Conservation (phyloP, 2,329 filamentous ascomycete genomes). For the Fusarium verrucosum region DNA sequence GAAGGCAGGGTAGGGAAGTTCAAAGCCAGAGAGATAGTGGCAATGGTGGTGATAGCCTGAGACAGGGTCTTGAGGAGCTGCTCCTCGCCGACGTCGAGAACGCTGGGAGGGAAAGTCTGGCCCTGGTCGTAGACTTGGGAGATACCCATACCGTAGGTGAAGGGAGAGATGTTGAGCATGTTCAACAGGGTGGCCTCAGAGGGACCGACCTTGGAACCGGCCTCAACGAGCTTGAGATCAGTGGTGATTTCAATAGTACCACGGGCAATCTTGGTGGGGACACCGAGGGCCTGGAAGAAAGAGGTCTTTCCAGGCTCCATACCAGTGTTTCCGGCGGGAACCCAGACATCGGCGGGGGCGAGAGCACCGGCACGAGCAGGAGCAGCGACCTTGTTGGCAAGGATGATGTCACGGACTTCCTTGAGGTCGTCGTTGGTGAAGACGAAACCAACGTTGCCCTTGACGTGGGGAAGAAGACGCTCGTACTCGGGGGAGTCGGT, state of each 20-base stretch:
- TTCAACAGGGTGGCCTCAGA: constrained; percentile 99
- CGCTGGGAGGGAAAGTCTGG: constrained; percentile 84
- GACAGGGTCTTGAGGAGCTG: constrained; percentile 89
- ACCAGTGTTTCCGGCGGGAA: constrained; percentile 98
- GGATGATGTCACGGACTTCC: constrained; percentile 89
- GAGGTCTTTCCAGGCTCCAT: constrained; percentile 99
- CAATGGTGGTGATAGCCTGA: constrained; percentile 84
- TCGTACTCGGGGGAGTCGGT: constrained; percentile 94
- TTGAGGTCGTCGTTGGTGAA: constrained; percentile 99
- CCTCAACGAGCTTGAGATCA: constrained; percentile 97
- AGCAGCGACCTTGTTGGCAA: constrained; percentile 96
- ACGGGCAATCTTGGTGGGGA: constrained; percentile 99
- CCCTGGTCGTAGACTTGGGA: constrained; percentile 97
- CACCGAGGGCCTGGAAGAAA: constrained; percentile 99
- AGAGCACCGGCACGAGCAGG: constrained; percentile 98
- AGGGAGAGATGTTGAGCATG: constrained; percentile 99
- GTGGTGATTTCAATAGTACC: constrained; percentile 99
- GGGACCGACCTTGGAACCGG: constrained; percentile 91
- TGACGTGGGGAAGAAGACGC: constrained; percentile 94
- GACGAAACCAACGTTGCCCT: constrained; percentile 98
- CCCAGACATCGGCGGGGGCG: constrained; percentile 90
- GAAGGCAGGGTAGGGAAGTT: constrained; percentile 97
- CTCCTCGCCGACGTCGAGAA: constrained; percentile 94
- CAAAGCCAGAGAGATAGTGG: constrained; percentile 87
- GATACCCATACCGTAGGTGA: constrained; percentile 99